These are phyloP conservation scores for Nicotiana benthamiana DNA, from an alignment of 257 asterid species.

Conservation along the genomic window DNA sequence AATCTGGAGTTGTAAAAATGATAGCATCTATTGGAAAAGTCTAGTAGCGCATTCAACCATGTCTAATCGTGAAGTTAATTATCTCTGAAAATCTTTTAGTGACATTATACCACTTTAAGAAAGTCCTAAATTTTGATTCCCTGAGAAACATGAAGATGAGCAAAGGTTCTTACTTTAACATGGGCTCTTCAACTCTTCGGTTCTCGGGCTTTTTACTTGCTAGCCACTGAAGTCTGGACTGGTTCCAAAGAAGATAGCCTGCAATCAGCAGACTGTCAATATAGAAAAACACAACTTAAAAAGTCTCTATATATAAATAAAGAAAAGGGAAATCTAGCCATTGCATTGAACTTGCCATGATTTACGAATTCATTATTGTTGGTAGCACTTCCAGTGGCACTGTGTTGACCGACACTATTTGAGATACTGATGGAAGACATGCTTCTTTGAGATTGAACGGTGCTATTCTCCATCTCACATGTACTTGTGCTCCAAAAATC, in stretches of 20 bases:
- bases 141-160: not conserved
- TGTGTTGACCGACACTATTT: slow-evolving; percentile 31
- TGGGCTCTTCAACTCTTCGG: slow-evolving; percentile 33
- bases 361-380: slow-evolving; percentile 56
- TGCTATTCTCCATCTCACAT: slow-evolving; percentile 46
- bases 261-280: slow-evolving; percentile 6
- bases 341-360: slow-evolving; percentile 39
- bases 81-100: not conserved
- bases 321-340: not conserved
- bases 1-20: not conserved
- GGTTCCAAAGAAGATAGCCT: slow-evolving; percentile 64
- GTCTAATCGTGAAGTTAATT: not conserved
- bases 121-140: not conserved
- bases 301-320: not conserved
- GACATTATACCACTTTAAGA: not conserved
- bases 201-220: slow-evolving; percentile 27
- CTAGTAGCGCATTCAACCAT: not conserved
- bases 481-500: slow-evolving; percentile 87
- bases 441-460: slow-evolving; percentile 66
- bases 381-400: slow-evolving; percentile 31
- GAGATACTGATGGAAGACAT: slow-evolving; percentile 54
- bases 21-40: not conserved
- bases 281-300: not conserved
- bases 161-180: slow-evolving; percentile 36
- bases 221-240: slow-evolving; percentile 58